Percentiles rank a stretch among this genome's conserved stretches.
Conservation (phyloP, 257 asterid species). For the Perilla frutescens region DNA sequence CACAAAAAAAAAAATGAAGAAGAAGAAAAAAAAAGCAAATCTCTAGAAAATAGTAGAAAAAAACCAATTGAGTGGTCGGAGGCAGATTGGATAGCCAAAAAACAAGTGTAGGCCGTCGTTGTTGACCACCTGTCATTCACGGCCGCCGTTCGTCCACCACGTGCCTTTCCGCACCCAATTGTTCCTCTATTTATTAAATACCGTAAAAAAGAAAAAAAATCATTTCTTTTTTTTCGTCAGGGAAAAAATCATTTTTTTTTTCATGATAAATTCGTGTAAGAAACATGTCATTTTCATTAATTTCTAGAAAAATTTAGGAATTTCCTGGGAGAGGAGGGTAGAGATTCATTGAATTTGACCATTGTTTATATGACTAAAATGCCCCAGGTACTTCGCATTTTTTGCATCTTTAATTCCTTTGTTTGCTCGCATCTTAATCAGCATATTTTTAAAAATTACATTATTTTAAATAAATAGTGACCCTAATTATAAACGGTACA, state of each 20-base stretch:
- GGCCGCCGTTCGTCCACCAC: constrained; percentile 20
- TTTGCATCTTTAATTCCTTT: neutral
- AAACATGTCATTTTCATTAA: constrained; percentile 20
- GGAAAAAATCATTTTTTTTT: neutral
- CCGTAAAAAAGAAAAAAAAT: neutral
- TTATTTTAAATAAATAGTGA: too few relatives aligned
- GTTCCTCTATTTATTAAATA: neutral
- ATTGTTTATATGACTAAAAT: constrained; percentile 3
- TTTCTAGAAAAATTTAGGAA: constrained; percentile 14
- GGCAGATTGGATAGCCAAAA: constrained; percentile 19
- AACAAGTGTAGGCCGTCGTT: constrained; percentile 39
- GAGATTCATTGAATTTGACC: constrained; percentile 33
- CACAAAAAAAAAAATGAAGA: neutral
- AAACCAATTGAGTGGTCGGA: constrained; percentile 32
- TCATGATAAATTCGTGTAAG: neutral
- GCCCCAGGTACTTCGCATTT: constrained; percentile 11
- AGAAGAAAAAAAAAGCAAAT: too few relatives aligned
- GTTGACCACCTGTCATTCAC: constrained; percentile 44
- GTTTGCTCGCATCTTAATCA: too few relatives aligned
- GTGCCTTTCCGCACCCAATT: constrained; percentile 23
- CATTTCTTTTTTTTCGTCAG: neutral
- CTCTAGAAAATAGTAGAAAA: neutral
- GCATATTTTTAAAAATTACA: too few relatives aligned
- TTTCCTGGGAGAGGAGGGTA: neutral
- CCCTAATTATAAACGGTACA: too few relatives aligned